A percentile compares a stretch with the other conserved stretches of the same genome.
Conservation (phyloP, 371 early-diverging fungal species). For the Zychaea mexicana region DNA sequence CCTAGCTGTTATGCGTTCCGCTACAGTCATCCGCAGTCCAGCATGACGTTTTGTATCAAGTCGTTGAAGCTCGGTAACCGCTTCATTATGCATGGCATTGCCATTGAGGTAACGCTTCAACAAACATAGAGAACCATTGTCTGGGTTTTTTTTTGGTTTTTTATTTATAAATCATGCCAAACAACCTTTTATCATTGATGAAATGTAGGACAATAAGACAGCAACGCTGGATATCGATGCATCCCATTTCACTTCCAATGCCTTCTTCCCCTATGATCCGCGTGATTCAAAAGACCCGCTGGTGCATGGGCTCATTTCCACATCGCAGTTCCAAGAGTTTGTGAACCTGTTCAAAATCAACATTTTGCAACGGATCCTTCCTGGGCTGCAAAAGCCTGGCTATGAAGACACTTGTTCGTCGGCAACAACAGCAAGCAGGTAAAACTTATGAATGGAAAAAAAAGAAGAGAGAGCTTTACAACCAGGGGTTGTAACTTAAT, state of each 20-base stretch:
- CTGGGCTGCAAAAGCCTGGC: conserved; percentile 60
- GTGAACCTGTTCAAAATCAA: conserved; percentile 60
- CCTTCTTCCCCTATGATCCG: conserved; percentile 55
- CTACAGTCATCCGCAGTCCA: conserved; percentile 72
- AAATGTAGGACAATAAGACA: conserved; percentile 62
- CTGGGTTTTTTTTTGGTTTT: no score
- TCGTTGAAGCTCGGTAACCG: conserved; percentile 64
- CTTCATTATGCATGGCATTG: conserved; percentile 68
- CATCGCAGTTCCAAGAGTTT: conserved; percentile 60
- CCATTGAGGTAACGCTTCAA: conserved; percentile 56
- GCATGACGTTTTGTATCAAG: conserved; percentile 72
- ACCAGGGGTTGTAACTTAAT: no score
- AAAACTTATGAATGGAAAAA: no score
- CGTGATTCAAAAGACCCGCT: conserved; percentile 44
- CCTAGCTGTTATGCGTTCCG: conserved; percentile 64
- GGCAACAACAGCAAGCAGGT: background rate
- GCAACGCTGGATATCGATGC: conserved; percentile 57
- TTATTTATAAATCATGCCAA: no score
- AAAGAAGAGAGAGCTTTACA: no score
- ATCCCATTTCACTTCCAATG: conserved; percentile 57
- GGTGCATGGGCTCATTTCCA: conserved; percentile 62
- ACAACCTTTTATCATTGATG: no score
- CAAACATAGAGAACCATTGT: background rate
- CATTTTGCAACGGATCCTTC: conserved; percentile 70
- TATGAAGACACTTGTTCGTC: conserved; percentile 27